Percentiles rank a stretch among this genome's conserved stretches.
Conservation (phyloP, 352 stramenopile species). For the Globisporangium acanthophoron region DNA sequence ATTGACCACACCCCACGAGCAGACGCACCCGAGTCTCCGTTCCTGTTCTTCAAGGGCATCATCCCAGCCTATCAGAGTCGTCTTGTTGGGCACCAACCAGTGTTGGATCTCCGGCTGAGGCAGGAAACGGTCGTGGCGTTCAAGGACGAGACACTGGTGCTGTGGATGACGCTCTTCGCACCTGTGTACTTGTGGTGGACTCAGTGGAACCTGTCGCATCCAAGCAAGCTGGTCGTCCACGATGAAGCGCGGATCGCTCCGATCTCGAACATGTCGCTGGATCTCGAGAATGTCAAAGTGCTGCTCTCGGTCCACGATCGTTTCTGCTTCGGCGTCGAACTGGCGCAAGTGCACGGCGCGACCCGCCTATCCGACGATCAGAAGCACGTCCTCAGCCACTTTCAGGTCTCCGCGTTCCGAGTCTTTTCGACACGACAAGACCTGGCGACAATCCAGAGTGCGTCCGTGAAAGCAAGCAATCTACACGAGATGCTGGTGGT, state of each 20-base stretch:
- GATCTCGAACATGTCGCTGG: slow-evolving; percentile 53
- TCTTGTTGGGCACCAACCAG: slow-evolving; percentile 66
- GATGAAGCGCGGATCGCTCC: slow-evolving; percentile 57
- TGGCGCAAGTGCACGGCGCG: slow-evolving; percentile 25
- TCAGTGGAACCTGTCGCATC: slow-evolving; percentile 69
- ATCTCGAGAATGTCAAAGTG: slow-evolving; percentile 39
- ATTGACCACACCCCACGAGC: slow-evolving; percentile 17
- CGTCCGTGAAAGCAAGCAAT: slow-evolving; percentile 14
- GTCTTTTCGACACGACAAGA: slow-evolving; percentile 34
- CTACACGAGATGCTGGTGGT: slow-evolving; percentile 44
- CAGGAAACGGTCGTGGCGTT: slow-evolving; percentile 49
- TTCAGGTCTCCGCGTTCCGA: slow-evolving; percentile 19
- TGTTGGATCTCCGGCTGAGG: slow-evolving; percentile 40
- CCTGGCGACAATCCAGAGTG: slow-evolving; percentile 22
- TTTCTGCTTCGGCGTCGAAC: slow-evolving; percentile 48
- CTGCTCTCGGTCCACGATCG: slow-evolving; percentile 54
- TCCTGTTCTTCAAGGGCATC: slow-evolving; percentile 53
- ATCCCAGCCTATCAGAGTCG: slow-evolving; percentile 79
- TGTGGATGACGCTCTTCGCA: slow-evolving; percentile 74
- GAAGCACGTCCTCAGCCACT: slow-evolving; percentile 29
- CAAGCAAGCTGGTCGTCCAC: slow-evolving; percentile 39
- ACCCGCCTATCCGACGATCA: slow-evolving; percentile 27
- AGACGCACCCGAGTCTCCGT: slow-evolving; percentile 18
- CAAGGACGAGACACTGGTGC: slow-evolving; percentile 70
- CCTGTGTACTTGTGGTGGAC: slow-evolving; percentile 85